phyloP scores from a whole-genome alignment of 2,329 filamentous ascomycete species.

The Corniculantispora saksenae region DNA sequence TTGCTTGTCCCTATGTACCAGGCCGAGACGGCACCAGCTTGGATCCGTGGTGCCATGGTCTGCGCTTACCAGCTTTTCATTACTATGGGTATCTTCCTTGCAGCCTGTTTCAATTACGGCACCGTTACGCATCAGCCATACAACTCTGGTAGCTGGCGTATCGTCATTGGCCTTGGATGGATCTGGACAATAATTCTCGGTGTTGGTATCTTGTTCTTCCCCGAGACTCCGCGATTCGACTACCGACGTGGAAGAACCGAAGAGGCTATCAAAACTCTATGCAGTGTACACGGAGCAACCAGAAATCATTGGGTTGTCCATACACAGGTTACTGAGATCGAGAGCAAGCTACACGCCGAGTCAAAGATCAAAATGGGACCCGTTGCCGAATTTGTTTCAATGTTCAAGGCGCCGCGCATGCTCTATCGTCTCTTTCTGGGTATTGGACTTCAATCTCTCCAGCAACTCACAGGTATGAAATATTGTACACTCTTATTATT shows the following conservation, averaged over 20 bases:
- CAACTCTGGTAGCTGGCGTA: slow-evolving; percentile 59
- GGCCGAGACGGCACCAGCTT: slow-evolving; percentile 67
- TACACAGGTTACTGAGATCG: slow-evolving; percentile 55
- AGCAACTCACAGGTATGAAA: slow-evolving; percentile 64
- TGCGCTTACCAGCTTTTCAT: slow-evolving; percentile 72
- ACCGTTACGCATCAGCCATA: slow-evolving; percentile 48
- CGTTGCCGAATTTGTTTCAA: slow-evolving; percentile 52
- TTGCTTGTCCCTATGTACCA: slow-evolving; percentile 73
- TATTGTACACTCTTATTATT: slow-evolving; percentile 45
- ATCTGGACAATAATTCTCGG: slow-evolving; percentile 51
- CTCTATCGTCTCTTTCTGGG: slow-evolving; percentile 62
- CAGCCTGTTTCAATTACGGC: slow-evolving; percentile 63
- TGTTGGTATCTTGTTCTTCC: slow-evolving; percentile 50
- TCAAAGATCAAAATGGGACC: slow-evolving; percentile 40
- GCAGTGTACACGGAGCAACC: slow-evolving; percentile 48
- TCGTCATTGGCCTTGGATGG: slow-evolving; percentile 58
- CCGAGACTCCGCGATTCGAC: slow-evolving; percentile 54
- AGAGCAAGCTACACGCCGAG: slow-evolving; percentile 54
- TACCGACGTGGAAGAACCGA: slow-evolving; percentile 50
- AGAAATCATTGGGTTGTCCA: slow-evolving; percentile 47
- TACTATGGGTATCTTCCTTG: slow-evolving; percentile 66
- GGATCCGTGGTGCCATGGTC: slow-evolving; percentile 66
- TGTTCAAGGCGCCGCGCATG: slow-evolving; percentile 67
- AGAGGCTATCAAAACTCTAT: slow-evolving; percentile 48
- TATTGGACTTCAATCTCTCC: slow-evolving; percentile 62